Base-by-base conservation (phyloP, 495 filamentous ascomycete species). In the Hypomontagnella submonticulosa region DNA sequence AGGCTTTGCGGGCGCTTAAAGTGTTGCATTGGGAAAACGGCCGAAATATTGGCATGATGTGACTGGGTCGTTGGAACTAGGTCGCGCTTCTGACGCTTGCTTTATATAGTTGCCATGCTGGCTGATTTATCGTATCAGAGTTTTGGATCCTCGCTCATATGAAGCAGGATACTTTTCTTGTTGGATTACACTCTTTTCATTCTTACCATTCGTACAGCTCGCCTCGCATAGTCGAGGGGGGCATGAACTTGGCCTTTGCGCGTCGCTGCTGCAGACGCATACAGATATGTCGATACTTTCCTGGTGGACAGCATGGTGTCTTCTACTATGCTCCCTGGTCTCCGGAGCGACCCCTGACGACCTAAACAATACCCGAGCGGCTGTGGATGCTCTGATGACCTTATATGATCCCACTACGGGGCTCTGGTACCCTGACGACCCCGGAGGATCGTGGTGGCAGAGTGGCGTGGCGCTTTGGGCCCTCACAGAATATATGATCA, bases 331-430 rank as follows among this genome's bases (percentile, higher is more conserved):
- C 19, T 10, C 55, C 36, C 1, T 36, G 9, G 60, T 11, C 19
- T 57, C 27, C 11, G 60, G 36, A 15, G 13, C 20, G 9, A 20
- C 19, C 11, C 41, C 23, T 8, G 51, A 59, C 11, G 56, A 63
- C 27, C 27, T 34, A 9, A 32, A 61, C 33, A 66, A 36, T 5
- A 61, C 64, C 2, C 43, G 32, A 11, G 65, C 61, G 5, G 73
- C 79, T 40, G 74, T 81, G 23, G 66, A 77, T 10, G 60, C 77
- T 38, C 73, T 81, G 74, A 81, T 79, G 67, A 27, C 16, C 6
- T 72, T 78, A 54, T 77, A 77, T 53, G 69, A 78, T 56, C 7
- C 61, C 1, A 55, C 62, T 2, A 67, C 73, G 1, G 75, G 73
- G 11, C 75, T 76, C 5, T 81, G 79, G 77, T 72, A 75, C 1